Conservation (phyloP, 2,329 filamentous ascomycete genomes). For the Fusarium musae region DNA sequence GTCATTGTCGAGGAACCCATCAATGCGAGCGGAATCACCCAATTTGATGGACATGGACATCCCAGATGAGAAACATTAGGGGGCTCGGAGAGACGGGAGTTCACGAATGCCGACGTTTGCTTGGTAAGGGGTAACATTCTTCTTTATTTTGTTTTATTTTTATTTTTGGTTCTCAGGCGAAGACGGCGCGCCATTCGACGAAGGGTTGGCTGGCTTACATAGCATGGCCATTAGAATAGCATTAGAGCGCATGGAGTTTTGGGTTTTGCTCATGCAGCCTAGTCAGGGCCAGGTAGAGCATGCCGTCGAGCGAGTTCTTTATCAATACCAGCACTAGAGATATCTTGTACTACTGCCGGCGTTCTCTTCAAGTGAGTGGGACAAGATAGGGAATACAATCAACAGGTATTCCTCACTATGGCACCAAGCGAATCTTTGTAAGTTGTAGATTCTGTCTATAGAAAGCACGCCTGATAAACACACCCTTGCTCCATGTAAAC, state of each 20-base stretch:
- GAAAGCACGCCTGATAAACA: slow-evolving; percentile 26
- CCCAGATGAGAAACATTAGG: slow-evolving; percentile 37
- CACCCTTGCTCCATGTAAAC: slow-evolving; percentile 33
- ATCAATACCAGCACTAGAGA: neutral
- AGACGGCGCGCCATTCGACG: neutral
- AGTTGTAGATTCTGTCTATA: slow-evolving; percentile 22
- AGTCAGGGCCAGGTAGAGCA: neutral
- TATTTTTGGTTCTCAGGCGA: neutral
- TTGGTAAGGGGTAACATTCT: neutral
- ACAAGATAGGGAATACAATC: neutral
- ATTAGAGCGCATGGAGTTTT: slow-evolving; percentile 32
- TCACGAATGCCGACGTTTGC: neutral
- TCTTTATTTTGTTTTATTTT: neutral
- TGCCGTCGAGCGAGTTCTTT: slow-evolving; percentile 1
- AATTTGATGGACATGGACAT: slow-evolving; percentile 54
- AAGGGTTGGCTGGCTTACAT: neutral
- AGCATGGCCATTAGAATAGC: slow-evolving; percentile 18
- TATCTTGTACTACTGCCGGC: neutral
- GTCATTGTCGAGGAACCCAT: slow-evolving; percentile 31
- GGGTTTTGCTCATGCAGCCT: neutral
- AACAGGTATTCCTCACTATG: neutral
- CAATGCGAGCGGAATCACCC: slow-evolving; percentile 38
- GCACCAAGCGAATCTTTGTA: neutral
- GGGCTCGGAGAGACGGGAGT: neutral
- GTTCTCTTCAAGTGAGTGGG: neutral